A percentile compares a stretch with the other conserved stretches of the same genome.
phyloP scores from a whole-genome alignment of 164 flowering plant genomes.

The Liquidambar formosana region DNA sequence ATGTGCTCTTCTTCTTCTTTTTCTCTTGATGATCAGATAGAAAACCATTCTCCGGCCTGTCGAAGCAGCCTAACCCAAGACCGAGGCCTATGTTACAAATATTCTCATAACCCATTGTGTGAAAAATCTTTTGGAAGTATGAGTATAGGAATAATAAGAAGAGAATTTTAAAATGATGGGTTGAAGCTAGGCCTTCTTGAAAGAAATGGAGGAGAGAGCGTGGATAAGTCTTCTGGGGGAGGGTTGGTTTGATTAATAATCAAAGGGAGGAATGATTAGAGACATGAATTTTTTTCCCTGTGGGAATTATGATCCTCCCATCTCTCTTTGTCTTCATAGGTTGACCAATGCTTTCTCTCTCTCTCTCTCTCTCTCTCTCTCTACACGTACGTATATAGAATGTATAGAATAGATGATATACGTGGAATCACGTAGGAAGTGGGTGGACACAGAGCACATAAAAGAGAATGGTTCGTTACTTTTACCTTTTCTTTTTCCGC shows the following conservation, averaged over 20 bases:
- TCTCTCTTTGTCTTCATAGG: constrained; percentile 17
- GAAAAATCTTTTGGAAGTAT: not conserved
- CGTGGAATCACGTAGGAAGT: constrained; percentile 22
- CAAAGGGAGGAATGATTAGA: not conserved
- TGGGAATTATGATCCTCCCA: constrained; percentile 18
- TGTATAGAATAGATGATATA: constrained; percentile 8
- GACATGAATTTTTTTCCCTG: constrained; percentile 18
- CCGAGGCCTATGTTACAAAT: constrained; percentile 22
- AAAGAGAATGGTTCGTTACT: constrained; percentile 6
- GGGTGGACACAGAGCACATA: constrained; percentile 7
- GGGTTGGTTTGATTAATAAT: too few species aligned
- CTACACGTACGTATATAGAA: not conserved
- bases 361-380: not conserved
- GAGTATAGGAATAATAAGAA: too few species aligned
- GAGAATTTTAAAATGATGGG: not conserved
- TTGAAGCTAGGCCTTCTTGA: not conserved
- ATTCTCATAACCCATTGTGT: constrained; percentile 17
- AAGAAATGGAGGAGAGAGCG: not conserved
- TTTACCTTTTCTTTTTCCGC: not conserved
- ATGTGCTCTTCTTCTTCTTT: constrained; percentile 16
- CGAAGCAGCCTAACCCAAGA: constrained; percentile 16
- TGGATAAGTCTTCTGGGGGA: not conserved
- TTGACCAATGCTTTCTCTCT: constrained; percentile 19
- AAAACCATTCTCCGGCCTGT: too few species aligned
- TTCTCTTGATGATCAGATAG: constrained; percentile 5